Percentiles rank a stretch among this genome's conserved stretches.
These are phyloP conservation scores for Sequoiadendron giganteum DNA, from an alignment of 75 land plant species.

Conservation along the genomic window DNA sequence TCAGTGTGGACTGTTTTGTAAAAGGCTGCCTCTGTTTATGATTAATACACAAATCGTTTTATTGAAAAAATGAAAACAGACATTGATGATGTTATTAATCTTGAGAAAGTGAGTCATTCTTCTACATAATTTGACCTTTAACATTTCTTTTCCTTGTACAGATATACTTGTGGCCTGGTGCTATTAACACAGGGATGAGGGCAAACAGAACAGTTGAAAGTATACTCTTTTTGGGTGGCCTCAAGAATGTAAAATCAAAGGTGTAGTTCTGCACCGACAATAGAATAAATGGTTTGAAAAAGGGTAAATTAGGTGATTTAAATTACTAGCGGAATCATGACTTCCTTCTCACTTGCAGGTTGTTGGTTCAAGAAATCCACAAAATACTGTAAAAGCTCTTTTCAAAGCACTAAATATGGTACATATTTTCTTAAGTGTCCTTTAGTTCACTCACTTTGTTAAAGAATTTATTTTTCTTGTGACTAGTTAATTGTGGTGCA, in stretches of 20 bases:
- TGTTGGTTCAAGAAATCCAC: constrained; percentile 85
- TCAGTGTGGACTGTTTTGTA: too few species aligned
- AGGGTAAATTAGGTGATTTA: background rate
- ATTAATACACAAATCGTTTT: too few species aligned
- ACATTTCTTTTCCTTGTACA: constrained; percentile 8
- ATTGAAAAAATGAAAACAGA: background rate
- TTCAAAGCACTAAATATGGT: constrained; percentile 86
- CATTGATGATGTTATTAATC: background rate
- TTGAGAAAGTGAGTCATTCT: constrained; percentile 8
- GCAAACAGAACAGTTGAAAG: constrained; percentile 75
- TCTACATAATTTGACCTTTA: background rate
- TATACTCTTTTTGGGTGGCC: constrained; percentile 75
- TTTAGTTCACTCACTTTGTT: background rate
- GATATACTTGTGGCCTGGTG: constrained; percentile 91
- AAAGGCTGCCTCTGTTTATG: too few species aligned
- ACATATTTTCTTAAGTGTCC: constrained; percentile 6
- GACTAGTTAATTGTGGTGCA: background rate
- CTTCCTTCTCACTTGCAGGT: constrained; percentile 42
- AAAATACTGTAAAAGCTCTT: constrained; percentile 80
- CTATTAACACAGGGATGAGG: constrained; percentile 63
- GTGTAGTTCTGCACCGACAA: constrained; percentile 22
- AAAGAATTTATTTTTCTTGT: background rate
- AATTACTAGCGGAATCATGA: background rate
- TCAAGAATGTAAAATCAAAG: constrained; percentile 90
- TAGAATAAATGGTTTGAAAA: background rate